phyloP scores from a whole-genome alignment of 2,329 filamentous ascomycete genomes.

The Alternaria burnsii region DNA sequence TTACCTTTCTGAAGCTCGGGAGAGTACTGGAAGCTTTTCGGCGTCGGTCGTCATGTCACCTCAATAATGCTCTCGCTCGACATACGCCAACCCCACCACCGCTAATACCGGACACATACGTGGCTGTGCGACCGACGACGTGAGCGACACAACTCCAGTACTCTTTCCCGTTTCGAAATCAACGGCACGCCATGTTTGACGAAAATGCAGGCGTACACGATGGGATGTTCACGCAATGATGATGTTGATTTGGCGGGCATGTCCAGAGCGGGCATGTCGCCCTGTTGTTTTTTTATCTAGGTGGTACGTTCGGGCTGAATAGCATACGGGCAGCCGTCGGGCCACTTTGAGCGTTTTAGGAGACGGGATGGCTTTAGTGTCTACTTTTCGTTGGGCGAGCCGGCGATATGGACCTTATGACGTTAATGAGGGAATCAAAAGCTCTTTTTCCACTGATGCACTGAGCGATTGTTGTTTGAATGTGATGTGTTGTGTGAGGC shows the following conservation, averaged over 20 bases:
- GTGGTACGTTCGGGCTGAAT: constrained; percentile 25
- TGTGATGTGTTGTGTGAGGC: constrained; percentile 2
- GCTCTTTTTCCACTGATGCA: constrained; percentile 36
- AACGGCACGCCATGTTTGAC: constrained; percentile 33
- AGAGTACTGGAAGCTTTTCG: constrained; percentile 21
- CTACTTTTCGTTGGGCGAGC: constrained; percentile 33
- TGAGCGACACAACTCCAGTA: constrained; percentile 19
- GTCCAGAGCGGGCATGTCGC: constrained; percentile 28
- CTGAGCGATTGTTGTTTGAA: background rate
- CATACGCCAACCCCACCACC: constrained; percentile 13
- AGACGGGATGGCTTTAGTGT: constrained; percentile 33
- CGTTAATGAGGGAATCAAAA: constrained; percentile 52
- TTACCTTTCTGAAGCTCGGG: constrained; percentile 37
- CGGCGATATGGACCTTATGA: constrained; percentile 39
- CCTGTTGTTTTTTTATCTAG: constrained; percentile 31
- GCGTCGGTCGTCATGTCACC: constrained; percentile 29
- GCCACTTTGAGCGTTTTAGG: constrained; percentile 18
- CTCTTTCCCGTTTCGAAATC: constrained; percentile 16
- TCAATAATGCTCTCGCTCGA: constrained; percentile 21
- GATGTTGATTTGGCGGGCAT: constrained; percentile 34
- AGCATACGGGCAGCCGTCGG: constrained; percentile 20
- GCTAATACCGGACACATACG: constrained; percentile 20
- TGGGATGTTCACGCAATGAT: constrained; percentile 36
- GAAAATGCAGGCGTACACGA: constrained; percentile 42
- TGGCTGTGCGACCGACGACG: constrained; percentile 31